Evolutionary conservation across 208 protist genomes (phyloP).

Genomic region (Naegleria lovaniensis): DNA sequence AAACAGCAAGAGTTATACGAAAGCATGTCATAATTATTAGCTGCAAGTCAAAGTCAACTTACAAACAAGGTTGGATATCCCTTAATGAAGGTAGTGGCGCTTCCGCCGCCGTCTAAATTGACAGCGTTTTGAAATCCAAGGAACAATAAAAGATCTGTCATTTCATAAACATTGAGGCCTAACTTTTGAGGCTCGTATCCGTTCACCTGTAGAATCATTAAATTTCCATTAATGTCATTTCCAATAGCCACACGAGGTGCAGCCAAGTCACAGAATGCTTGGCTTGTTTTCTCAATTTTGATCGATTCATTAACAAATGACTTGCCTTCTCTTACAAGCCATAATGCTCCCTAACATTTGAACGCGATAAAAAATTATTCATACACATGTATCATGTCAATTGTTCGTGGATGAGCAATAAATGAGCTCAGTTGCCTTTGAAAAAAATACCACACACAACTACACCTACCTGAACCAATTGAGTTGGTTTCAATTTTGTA

Average conservation of each 20-base stretch:
- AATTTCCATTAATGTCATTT: constrained; percentile 25
- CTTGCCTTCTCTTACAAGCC: constrained; percentile 36
- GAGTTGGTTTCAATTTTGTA: neutral
- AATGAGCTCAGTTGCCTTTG: neutral
- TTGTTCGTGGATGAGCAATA: too few relatives aligned
- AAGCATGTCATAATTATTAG: neutral
- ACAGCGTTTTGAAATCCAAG: constrained; percentile 41
- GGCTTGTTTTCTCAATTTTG: constrained; percentile 22
- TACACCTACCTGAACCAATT: neutral
- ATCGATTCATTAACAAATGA: constrained; percentile 30
- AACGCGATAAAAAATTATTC: too few relatives aligned
- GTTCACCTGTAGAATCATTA: constrained; percentile 36
- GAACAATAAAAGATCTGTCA: constrained; percentile 34
- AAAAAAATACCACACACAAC: neutral
- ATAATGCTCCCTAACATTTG: constrained; percentile 28
- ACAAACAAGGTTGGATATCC: constrained; percentile 25
- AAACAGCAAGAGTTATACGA: neutral
- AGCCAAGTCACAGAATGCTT: constrained; percentile 28
- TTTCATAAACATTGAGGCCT: constrained; percentile 30
- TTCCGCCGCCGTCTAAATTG: constrained; percentile 45
- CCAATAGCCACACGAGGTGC: constrained; percentile 32
- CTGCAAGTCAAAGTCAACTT: neutral
- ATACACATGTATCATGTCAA: too few relatives aligned
- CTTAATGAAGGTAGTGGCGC: constrained; percentile 10
- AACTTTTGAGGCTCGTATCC: constrained; percentile 17